These are phyloP conservation scores for Annulohypoxylon moriforme DNA, from an alignment of 495 filamentous ascomycete species.

Conservation along the genomic window DNA sequence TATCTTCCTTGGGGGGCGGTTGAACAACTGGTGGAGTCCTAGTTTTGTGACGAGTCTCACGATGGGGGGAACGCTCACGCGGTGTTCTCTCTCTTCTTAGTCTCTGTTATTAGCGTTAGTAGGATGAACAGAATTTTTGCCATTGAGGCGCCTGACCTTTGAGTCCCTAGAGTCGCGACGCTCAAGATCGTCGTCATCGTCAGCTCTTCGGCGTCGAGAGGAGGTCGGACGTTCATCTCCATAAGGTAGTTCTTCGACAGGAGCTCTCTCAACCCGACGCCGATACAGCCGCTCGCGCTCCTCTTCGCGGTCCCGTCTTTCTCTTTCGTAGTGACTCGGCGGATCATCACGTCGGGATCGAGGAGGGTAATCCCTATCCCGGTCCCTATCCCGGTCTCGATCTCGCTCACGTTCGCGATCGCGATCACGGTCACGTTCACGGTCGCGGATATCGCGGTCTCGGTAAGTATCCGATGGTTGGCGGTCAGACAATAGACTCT, in stretches of 20 bases:
- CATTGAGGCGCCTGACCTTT: conserved; percentile 62
- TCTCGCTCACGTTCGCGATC: conserved; percentile 60
- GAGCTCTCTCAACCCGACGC: conserved; percentile 80
- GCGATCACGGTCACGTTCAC: conserved; percentile 57
- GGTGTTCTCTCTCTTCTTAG: conserved; percentile 67
- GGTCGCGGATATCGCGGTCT: conserved; percentile 66
- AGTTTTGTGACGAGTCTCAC: conserved; percentile 65
- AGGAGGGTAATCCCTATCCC: conserved; percentile 57
- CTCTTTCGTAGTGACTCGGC: conserved; percentile 68
- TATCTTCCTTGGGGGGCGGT: conserved; percentile 69
- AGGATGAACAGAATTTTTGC: not conserved
- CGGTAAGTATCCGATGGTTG: conserved; percentile 54
- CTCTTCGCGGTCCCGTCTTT: conserved; percentile 83
- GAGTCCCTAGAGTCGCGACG: conserved; percentile 70
- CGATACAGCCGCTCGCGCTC: conserved; percentile 87
- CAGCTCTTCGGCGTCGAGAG: conserved; percentile 72
- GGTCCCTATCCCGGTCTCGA: conserved; percentile 54
- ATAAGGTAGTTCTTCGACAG: conserved; percentile 86
- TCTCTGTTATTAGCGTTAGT: conserved; percentile 59
- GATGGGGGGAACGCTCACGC: conserved; percentile 69
- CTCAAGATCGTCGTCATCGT: conserved; percentile 79
- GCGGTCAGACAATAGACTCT: conserved; percentile 67
- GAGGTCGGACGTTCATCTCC: conserved; percentile 77
- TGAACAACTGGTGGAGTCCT: conserved; percentile 61
- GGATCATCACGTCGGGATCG: conserved; percentile 61